These are phyloP conservation scores for Anthracocystis walkeri DNA, from an alignment of 1,284 basidiomycete genomes.

Conservation along the genomic window DNA sequence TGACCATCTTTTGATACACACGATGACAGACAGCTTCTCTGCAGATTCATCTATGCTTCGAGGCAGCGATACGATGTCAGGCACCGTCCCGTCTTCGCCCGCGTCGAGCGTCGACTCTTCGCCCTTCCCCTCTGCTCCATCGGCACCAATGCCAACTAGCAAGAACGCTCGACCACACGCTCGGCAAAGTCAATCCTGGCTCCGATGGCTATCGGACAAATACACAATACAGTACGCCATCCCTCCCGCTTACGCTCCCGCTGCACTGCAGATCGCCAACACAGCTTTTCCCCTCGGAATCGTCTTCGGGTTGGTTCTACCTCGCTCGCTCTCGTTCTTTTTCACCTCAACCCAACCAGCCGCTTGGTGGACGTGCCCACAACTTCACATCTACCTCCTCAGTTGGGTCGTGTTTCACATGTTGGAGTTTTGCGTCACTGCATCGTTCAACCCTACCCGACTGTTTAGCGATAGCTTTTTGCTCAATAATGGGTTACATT, in stretches of 20 bases:
- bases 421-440: constrained; percentile 93
- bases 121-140: background rate
- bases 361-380: constrained; percentile 21
- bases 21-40: constrained; percentile 5
- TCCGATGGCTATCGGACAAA: constrained; percentile 26
- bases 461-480: constrained; percentile 93
- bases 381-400: constrained; percentile 56
- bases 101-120: constrained; percentile 19
- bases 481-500: constrained; percentile 87
- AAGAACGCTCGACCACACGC: constrained; percentile 7
- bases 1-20: background rate
- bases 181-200: constrained; percentile 10
- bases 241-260: constrained; percentile 50
- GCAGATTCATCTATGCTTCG: background rate
- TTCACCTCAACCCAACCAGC: background rate
- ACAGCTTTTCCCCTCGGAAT: constrained; percentile 55
- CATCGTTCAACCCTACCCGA: constrained; percentile 92
- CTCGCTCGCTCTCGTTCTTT: constrained; percentile 22
- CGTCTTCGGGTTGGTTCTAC: constrained; percentile 45
- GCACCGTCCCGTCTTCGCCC: background rate
- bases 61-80: constrained; percentile 1
- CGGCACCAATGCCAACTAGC: constrained; percentile 6
- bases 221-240: constrained; percentile 44
- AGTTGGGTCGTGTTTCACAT: constrained; percentile 79
- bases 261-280: constrained; percentile 42